Evolutionary conservation across 129 eudicot genomes (phyloP).

Genomic region (Gnaphalium uliginosum): DNA sequence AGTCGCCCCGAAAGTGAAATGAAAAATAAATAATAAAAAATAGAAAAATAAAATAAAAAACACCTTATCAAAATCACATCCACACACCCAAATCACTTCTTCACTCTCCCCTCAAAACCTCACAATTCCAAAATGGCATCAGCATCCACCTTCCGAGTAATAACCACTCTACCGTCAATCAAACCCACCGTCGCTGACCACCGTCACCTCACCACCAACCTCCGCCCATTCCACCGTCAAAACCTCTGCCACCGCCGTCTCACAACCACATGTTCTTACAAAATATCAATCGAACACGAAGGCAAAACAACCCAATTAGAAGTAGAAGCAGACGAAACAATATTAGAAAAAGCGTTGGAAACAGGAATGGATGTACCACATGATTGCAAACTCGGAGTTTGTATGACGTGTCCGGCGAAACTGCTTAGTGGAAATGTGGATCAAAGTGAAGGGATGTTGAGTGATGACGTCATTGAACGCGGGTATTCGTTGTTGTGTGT

Average conservation of each 20-base stretch:
- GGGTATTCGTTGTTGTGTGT: slow-evolving; percentile 82
- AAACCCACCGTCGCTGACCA: slow-evolving; percentile 28
- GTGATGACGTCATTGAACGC: slow-evolving; percentile 83
- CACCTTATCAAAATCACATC: slow-evolving; percentile 53
- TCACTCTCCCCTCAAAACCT: slow-evolving; percentile 18
- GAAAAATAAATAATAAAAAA: no score
- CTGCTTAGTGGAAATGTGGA: slow-evolving; percentile 67
- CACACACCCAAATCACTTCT: slow-evolving; percentile 8
- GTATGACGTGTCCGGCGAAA: slow-evolving; percentile 94
- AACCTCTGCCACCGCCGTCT: slow-evolving; percentile 22
- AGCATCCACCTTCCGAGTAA: slow-evolving; percentile 23
- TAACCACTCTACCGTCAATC: slow-evolving; percentile 42
- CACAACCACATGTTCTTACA: slow-evolving; percentile 47
- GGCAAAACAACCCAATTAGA: slow-evolving; percentile 64
- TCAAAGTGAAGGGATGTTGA: slow-evolving; percentile 92
- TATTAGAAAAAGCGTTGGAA: slow-evolving; percentile 70
- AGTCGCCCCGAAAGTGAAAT: no score
- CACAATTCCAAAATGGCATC: slow-evolving; percentile 42
- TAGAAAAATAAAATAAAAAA: neutral
- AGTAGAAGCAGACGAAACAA: slow-evolving; percentile 83
- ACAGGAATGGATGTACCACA: slow-evolving; percentile 59
- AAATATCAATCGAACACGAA: slow-evolving; percentile 63
- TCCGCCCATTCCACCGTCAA: slow-evolving; percentile 28
- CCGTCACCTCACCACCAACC: slow-evolving; percentile 26
- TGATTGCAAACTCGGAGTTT: slow-evolving; percentile 92